Base-by-base conservation (phyloP, 2,329 filamentous ascomycete species). In the Rhynchosporium agropyri region DNA sequence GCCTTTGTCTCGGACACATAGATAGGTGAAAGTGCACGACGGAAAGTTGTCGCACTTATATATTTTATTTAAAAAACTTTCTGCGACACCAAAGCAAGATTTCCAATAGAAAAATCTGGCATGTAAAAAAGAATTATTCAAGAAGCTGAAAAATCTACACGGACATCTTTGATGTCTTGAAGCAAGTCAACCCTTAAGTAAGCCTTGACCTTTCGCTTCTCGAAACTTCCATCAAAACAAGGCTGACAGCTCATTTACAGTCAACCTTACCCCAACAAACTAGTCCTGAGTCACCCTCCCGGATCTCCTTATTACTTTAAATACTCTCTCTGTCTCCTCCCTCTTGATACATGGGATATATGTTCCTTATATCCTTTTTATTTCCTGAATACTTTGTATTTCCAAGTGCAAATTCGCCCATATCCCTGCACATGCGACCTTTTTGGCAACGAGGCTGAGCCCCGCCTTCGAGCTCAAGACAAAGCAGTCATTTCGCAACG, bases 191-290 rank as follows among this genome's bases (percentile, higher is more conserved):
- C 20, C 20, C 20, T 1, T 20, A 20, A 20, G 20, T 20, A 20
- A 20, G 20, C 20, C 20, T 20, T 20, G 20, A 20, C 1, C 20
- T 20, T 20, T 20, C 1, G 20, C 33, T 62, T 62, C 60, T 62
- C 45, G 60, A 62, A 62, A 45, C 54, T 62, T 62, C 60, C 45
- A 38, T 43, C 55, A 29, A 49, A 31, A 56, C 60, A 58, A 62
- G 60, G 60, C 60, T 62, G 60, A 62, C 60, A 58, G 36, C 45
- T 26, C 38, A 43, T 56, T 43, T 20, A n/a, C 28, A 42, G 15
- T 28, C 46, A 31, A 49, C 28, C 20, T 26, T n/a, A 28, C 15
- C 12, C 15, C 29, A 58, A 58, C 26, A 4, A 20, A n/a, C 40
- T 20, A 26, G 8, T n/a, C 20, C 43, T 29, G 20, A 61, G 46